Conservation (phyloP, 306 rosid species). For the Prunus kanzakura region DNA sequence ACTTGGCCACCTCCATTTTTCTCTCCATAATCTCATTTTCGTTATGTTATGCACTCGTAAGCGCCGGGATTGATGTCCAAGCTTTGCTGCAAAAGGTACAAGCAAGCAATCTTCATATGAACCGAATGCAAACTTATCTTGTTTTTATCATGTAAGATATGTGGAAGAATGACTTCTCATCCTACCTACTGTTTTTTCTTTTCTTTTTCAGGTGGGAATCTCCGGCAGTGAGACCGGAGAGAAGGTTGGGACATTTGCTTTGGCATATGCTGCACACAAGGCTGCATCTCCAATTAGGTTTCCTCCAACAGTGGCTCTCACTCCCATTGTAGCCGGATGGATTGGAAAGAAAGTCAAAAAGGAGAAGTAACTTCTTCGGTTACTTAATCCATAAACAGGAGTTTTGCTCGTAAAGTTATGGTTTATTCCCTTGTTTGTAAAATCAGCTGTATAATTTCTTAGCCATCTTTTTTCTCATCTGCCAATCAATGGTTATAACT, state of each 20-base stretch:
- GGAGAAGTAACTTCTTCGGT: slow-evolving; percentile 30
- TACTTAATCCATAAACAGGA: background rate
- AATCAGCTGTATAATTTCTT: background rate
- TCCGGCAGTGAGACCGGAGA: slow-evolving; percentile 57
- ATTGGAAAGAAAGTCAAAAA: slow-evolving; percentile 72
- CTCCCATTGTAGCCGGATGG: slow-evolving; percentile 89
- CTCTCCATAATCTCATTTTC: slow-evolving; percentile 78
- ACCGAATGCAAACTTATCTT: background rate
- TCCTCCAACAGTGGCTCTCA: slow-evolving; percentile 95
- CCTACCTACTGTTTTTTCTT: background rate
- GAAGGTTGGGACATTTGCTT: slow-evolving; percentile 89
- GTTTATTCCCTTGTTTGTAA: background rate
- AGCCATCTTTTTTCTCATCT: too few relatives aligned
- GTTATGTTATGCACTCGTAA: slow-evolving; percentile 66
- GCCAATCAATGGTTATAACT: too few relatives aligned
- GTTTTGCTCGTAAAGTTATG: background rate
- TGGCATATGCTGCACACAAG: slow-evolving; percentile 96
- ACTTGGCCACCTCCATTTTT: slow-evolving; percentile 79
- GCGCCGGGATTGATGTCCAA: slow-evolving; percentile 73
- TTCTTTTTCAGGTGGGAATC: slow-evolving; percentile 68
- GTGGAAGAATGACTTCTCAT: background rate
- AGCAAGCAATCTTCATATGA: background rate
- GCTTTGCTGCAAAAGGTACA: slow-evolving; percentile 73
- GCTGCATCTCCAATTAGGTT: slow-evolving; percentile 97
- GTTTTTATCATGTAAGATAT: background rate